Base-by-base conservation (phyloP, 2,329 filamentous ascomycete genomes). In the Domatiomyces catenatus region DNA sequence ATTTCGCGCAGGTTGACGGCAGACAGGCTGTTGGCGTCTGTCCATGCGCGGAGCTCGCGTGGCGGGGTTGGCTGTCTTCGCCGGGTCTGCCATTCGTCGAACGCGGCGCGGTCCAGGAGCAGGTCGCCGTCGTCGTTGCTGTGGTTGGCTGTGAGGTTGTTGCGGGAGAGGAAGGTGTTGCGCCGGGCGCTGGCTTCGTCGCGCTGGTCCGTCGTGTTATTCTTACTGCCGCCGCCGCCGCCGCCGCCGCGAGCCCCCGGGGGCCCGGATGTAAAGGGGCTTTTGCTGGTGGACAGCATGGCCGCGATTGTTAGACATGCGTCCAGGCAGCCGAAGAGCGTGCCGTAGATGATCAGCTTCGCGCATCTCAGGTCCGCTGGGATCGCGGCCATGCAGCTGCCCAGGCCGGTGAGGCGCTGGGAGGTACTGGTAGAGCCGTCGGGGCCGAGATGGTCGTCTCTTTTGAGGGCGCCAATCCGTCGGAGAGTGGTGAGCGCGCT, bases 301-400 rank as follows among this genome's bases (percentile, higher is more conserved):
- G 89, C 84, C 1, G 92, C 86, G 55, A 96, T 89, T 2, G 84
- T 88, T 50, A 96, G 75, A 58, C 84, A 88, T 48, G 90, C 81
- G 60, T 94, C 87, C 5, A 96, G 75, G 62, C 90, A 96, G 32
- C 86, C 86, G 62, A 98, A 96, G 52, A 93, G 88, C 15, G 87
- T 84, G 5, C 92, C 92, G 62, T 93, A 94, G 2, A 98, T 86
- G 75, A 98, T 87, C 32, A 98, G 75, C 67, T 98, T 98, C 45
- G 86, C 87, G 64, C 88, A 93, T 24, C 90, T 81, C 46, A 98
- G 74, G 62, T 98, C 92, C 0, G 90, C 86, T 1, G 92, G 92
- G 48, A 98, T 88, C 79, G 93, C 86, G 17, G 89, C 84, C n/a
- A 98, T 74, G 68, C 96, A 92, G 49, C 84, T 81, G 42, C 92